Base-by-base conservation (phyloP, 2,329 filamentous ascomycete species). In the Chaetoscypha palmicola region DNA sequence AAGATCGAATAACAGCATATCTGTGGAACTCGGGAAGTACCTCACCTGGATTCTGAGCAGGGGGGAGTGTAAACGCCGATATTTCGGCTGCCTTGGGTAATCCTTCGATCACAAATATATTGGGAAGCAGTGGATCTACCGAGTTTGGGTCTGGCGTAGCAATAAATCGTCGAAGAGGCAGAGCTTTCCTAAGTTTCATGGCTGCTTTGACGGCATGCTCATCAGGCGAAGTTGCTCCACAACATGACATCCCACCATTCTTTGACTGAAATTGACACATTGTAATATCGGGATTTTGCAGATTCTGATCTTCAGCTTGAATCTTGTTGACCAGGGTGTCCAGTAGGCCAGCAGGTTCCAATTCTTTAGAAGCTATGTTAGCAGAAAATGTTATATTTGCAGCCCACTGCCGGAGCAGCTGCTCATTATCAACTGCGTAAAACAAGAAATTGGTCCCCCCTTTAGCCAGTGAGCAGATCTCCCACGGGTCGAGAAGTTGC, bases 151-250 rank as follows among this genome's bases (percentile, higher is more conserved):
- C 43, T 30, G 43, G 43, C 23, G 35, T 31, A 12, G 22, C 30
- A n/a, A 45, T 40, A 17, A 40, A 45, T 4, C 43, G 41, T 44
- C 38, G 64, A 63, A 64, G 43, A 52, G 55, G 36, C 61, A 57
- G 43, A 53, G 69, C 3, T 71, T 64, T 57, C 59, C 52, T 16
- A 67, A 73, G 58, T 47, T 72, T 53, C 28, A 66, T 50, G 60
- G 52, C 43, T 3, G 43, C 37, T 2, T 26, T 34, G 16, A 5
- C 31, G 9, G 43, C 43, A 14, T 21, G 11, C 10, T 26, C 33
- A 16, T 45, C 37, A 22, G 35, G 26, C 8, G 24, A 12, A 8
- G 20, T 36, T 20, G 37, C 24, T 16, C 35, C 20, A 14, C 38
- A 7, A 8, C 17, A 31, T 31, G n/a, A n/a, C 7, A 40, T 34